Conservation (phyloP, 2,329 filamentous ascomycete species). For the Botryotinia calthae region DNA sequence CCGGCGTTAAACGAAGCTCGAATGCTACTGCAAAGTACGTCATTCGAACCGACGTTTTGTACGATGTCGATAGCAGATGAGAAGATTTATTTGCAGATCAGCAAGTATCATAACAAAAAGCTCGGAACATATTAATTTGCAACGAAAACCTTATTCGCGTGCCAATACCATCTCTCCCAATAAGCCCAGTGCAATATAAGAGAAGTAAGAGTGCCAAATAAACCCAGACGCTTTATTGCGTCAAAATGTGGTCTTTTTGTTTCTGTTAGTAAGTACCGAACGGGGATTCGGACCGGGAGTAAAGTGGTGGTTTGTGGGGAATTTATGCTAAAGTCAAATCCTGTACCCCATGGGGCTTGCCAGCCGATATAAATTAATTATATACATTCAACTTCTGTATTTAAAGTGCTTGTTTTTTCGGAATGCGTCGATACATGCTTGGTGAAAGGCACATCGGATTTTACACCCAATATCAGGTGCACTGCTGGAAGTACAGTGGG, state of each 20-base stretch:
- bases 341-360: background rate
- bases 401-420: background rate
- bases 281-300: slow-evolving; percentile 13
- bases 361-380: background rate
- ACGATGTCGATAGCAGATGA: slow-evolving; percentile 50
- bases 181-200: background rate
- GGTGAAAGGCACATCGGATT: background rate
- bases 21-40: slow-evolving; percentile 60
- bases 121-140: background rate
- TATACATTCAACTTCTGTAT: background rate
- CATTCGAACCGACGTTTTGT: slow-evolving; percentile 69
- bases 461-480: background rate
- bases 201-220: background rate
- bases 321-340: slow-evolving; percentile 21
- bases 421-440: background rate
- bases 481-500: background rate
- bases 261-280: background rate
- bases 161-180: background rate
- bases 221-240: background rate
- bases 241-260: background rate
- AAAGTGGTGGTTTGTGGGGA: slow-evolving; percentile 7
- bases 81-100: background rate
- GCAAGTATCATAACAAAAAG: background rate
- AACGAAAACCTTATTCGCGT: background rate
- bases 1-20: slow-evolving; percentile 63